Conservation (phyloP, 2,329 filamentous ascomycete species). For the Apiospora malaysiana region DNA sequence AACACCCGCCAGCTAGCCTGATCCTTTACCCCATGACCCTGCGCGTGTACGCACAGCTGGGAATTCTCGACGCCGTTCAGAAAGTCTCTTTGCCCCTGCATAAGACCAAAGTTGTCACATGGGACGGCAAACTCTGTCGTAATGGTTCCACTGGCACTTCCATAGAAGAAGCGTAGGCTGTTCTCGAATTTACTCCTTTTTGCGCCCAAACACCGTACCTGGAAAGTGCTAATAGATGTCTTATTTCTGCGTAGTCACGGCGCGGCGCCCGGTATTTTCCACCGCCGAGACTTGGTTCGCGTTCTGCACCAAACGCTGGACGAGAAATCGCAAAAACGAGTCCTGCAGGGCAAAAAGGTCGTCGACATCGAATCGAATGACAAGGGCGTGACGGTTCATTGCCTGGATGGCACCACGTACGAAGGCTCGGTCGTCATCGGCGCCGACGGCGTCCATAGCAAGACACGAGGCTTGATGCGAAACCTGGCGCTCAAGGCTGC, state of each 20-base stretch:
- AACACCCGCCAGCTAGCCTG: slow-evolving; percentile 13
- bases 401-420: slow-evolving; percentile 42
- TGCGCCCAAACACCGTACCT: too few species aligned
- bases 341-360: slow-evolving; percentile 27
- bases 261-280: slow-evolving; percentile 26
- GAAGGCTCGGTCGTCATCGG: slow-evolving; percentile 46
- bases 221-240: too few species aligned
- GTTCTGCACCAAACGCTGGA: slow-evolving; percentile 29
- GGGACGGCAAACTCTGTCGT: background rate
- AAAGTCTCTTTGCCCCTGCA: too few species aligned
- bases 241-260: slow-evolving; percentile 23
- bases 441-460: slow-evolving; percentile 49
- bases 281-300: slow-evolving; percentile 30
- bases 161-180: too few species aligned
- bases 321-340: slow-evolving; percentile 27
- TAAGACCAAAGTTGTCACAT: slow-evolving; percentile 4
- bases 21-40: background rate
- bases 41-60: slow-evolving; percentile 16
- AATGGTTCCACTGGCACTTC: background rate
- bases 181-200: too few species aligned
- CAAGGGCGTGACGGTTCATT: slow-evolving; percentile 24
- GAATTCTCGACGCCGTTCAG: background rate
- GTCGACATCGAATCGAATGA: slow-evolving; percentile 29
- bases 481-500: slow-evolving; percentile 21
- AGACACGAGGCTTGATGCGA: slow-evolving; percentile 40